Percentiles rank a stretch among this genome's conserved stretches.
Conservation (phyloP, 1,139 yeast species). For the Torulaspora globosa region DNA sequence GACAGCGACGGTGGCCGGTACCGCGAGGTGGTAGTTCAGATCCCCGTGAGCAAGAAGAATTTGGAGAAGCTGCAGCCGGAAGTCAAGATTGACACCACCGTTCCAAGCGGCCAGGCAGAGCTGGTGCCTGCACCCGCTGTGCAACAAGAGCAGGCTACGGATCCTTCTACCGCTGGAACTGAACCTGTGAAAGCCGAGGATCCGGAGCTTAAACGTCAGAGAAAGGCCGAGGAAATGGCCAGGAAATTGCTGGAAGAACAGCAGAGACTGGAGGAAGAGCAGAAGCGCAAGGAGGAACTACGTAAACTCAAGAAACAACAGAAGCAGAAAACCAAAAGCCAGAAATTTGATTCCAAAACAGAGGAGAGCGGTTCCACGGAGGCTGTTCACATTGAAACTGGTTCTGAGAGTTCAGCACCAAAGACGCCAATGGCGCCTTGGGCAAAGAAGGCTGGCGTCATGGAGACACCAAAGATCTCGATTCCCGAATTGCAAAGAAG, state of each 20-base stretch:
- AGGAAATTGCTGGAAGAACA: slow-evolving; percentile 26
- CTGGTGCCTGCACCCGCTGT: neutral
- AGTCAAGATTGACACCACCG: slow-evolving; percentile 5
- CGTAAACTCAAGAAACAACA: slow-evolving; percentile 15
- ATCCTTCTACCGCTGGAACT: neutral
- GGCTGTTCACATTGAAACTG: slow-evolving; percentile 12
- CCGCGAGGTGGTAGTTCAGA: slow-evolving; percentile 28
- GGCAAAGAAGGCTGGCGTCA: slow-evolving; percentile 41
- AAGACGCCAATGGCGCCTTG: slow-evolving; percentile 41
- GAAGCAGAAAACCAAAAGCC: slow-evolving; percentile 15
- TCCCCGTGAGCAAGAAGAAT: slow-evolving; percentile 25
- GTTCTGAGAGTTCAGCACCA: slow-evolving; percentile 15
- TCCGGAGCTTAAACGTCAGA: slow-evolving; percentile 9
- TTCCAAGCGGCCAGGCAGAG: neutral
- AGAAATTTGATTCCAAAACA: slow-evolving; percentile 13
- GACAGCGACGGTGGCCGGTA: slow-evolving; percentile 31
- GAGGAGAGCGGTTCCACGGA: slow-evolving; percentile 5
- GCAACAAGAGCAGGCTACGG: neutral
- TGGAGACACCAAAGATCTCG: slow-evolving; percentile 17
- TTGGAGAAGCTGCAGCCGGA: slow-evolving; percentile 10
- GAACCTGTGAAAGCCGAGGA: slow-evolving; percentile 5
- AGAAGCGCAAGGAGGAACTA: slow-evolving; percentile 20
- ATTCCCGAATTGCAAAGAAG: slow-evolving; percentile 23
- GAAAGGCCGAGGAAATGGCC: slow-evolving; percentile 28
- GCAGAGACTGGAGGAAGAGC: slow-evolving; percentile 19